Evolutionary conservation across 2,329 filamentous ascomycete species (phyloP), one percentile per base, ranked within the genome.

Genomic region (Orbilia oligospora): DNA sequence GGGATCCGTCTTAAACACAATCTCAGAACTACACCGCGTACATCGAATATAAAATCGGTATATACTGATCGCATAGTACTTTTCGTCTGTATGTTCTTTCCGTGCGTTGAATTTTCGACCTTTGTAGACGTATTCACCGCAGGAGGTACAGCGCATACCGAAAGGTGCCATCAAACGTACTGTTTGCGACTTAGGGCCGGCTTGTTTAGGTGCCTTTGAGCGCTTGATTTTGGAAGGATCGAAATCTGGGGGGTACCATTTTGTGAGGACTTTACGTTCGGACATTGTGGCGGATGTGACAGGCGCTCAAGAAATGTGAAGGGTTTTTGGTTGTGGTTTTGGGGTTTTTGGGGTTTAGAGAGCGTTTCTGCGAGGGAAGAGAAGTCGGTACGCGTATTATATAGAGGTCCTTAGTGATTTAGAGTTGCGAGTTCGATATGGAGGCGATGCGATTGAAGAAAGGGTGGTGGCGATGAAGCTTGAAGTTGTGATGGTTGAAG

Each of bases 61-160:
- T 80, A 97, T 94, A 78, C 93, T 90, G 80, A 98, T 97, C 63
- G 89, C 89, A 56, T 97, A 90, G 86, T 99, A 99, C 81, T 91
- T 92, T 82, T 97, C 92, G 20, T 96, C 92, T 0, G 93, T 93
- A 0, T 92, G 97, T 83, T 97, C 94, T 83, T 99, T 99, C 41
- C 93, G 89, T 1, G 93, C 92, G 85, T 98, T 98, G 88, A 98
- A 98, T 83, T 97, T 98, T 78, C 94, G 90, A 0, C 94, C 94
- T 82, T 93, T 93, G 87, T 97, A 95, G 83, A 97, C 96, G 86
- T 91, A 97, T 85, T 97, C 92, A 83, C 90, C 89, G 82, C 89
- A 90, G 33, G 86, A 85, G 12, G 83, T 90, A 84, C 92, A 94
- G 83, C 91, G 91, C 90, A 94, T 93, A 65, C 88, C 90, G 85